Base-by-base conservation (phyloP, 192 early-diverging fungal species). In the Coemansia sp. region DNA sequence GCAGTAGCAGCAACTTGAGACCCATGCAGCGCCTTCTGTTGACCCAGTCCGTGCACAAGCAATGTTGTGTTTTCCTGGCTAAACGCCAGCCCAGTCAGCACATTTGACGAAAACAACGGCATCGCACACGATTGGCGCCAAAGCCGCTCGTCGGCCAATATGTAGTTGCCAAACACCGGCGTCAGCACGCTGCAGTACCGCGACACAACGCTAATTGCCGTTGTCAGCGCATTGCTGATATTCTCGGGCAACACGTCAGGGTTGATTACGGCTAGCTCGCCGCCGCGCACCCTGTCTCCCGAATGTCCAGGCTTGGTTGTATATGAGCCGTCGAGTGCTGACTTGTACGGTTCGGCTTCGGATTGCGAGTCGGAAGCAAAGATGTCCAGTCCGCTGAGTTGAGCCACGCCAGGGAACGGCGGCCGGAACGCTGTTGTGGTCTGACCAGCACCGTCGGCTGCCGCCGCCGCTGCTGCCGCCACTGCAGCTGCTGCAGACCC, bases 161-260 rank as follows among this genome's bases (percentile, higher is more conserved):
- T 51, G 18, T 66, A 80, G 42, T 68, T 57, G 10, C 77, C 77
- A 57, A 80, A 80, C 8, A 68, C 66, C 0, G 77, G 72, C 47
- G 58, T 58, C 10, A 80, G 68, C n/a, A 65, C 63, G 38, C 67
- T 74, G 54, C 70, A 73, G 68, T 80, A 80, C 15, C 77, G 63
- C 23, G 72, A 64, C 20, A 80, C 62, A 4, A 74, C 72, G 44
- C 72, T 60, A 18, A 68, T 61, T 0, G 68, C 72, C 11, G 68
- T 74, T 1, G 26, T 59, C 42, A 80, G 62, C 9, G 77, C 71
- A 15, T 51, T 74, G 50, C 63, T 46, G 24, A 80, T 74, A 25
- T 61, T 66, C 10, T 68, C 68, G 2, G 77, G 77, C 28, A 80
- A 62, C 14, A n/a, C 11, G 15, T 60, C 69, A 10, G 53, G 42